Conservation (phyloP, 2,329 filamentous ascomycete genomes). For the Dactylellina parvicollis region DNA sequence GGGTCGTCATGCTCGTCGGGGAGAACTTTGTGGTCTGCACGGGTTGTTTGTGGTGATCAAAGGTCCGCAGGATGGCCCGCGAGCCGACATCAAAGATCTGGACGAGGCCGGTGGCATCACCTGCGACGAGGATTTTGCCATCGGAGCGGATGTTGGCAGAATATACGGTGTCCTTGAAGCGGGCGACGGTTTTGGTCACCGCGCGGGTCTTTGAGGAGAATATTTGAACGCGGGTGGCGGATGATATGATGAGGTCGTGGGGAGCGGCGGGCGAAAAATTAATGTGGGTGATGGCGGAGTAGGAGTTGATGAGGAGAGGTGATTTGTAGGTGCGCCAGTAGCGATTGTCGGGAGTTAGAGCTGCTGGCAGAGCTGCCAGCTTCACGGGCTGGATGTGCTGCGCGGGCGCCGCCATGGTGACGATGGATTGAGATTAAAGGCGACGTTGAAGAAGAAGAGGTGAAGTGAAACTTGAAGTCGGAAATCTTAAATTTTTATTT, state of each 20-base stretch:
- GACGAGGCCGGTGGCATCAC: conserved; percentile 88
- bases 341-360: conserved; percentile 84
- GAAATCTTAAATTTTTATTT: conserved; percentile 26
- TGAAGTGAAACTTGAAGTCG: conserved; percentile 1
- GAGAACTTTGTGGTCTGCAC: conserved; percentile 93
- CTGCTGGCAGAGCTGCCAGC: conserved; percentile 80
- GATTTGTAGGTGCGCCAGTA: conserved; percentile 98
- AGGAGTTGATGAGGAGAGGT: conserved; percentile 86
- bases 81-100: conserved; percentile 95
- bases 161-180: conserved; percentile 90
- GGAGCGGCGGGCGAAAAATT: conserved; percentile 71
- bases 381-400: conserved; percentile 81
- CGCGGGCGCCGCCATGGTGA: conserved; percentile 83
- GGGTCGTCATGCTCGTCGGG: conserved; percentile 82
- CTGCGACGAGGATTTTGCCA: conserved; percentile 86
- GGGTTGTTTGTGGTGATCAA: conserved; percentile 92
- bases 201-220: conserved; percentile 93
- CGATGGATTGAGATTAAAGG: conserved; percentile 2
- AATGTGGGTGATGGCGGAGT: conserved; percentile 90
- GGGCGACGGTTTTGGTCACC: conserved; percentile 89
- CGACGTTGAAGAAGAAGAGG: background rate
- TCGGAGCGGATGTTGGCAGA: conserved; percentile 88
- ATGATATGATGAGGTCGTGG: conserved; percentile 89
- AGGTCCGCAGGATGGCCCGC: conserved; percentile 91
- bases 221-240: conserved; percentile 89